A percentile compares a stretch with the other conserved stretches of the same genome.
phyloP scores from a whole-genome alignment of 2,329 filamentous ascomycete species.

The Fusarium zealandicum region DNA sequence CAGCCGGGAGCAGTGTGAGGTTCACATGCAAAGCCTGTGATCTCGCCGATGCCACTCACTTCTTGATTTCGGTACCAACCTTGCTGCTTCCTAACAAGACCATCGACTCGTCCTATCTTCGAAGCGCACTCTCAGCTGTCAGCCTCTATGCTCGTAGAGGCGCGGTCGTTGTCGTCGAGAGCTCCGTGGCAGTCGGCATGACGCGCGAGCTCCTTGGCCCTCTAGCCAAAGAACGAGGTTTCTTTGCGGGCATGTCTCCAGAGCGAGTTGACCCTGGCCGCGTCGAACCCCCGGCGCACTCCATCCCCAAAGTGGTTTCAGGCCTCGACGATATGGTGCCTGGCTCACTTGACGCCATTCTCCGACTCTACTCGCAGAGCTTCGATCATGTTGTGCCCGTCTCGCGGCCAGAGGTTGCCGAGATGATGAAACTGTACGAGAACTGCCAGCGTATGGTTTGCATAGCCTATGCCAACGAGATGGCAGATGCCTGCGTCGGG shows the following conservation, averaged over 20 bases:
- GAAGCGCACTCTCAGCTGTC: conserved; percentile 53
- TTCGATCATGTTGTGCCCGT: conserved; percentile 58
- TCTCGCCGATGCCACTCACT: conserved; percentile 56
- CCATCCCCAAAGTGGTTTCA: conserved; percentile 62
- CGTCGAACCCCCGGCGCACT: conserved; percentile 46
- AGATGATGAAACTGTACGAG: conserved; percentile 66
- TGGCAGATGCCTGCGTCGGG: conserved; percentile 59
- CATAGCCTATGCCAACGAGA: conserved; percentile 64
- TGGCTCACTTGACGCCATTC: conserved; percentile 54
- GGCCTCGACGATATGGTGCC: conserved; percentile 57
- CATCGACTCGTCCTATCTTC: conserved; percentile 57
- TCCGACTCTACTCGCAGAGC: conserved; percentile 53
- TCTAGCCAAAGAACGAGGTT: conserved; percentile 50
- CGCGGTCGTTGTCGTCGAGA: conserved; percentile 59
- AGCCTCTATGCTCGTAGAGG: conserved; percentile 51
- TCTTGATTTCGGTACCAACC: conserved; percentile 62
- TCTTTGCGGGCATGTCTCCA: conserved; percentile 59
- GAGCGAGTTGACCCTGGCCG: conserved; percentile 62
- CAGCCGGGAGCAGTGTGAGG: conserved; percentile 39
- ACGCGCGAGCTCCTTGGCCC: conserved; percentile 58
- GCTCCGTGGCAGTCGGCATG: conserved; percentile 62
- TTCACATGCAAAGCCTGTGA: conserved; percentile 50
- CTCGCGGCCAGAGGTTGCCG: conserved; percentile 60
- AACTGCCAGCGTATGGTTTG: conserved; percentile 64
- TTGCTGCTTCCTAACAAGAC: conserved; percentile 55